Percentiles rank a stretch among this genome's conserved stretches.
phyloP scores from a whole-genome alignment of 2,329 filamentous ascomycete species.

The Ophiostoma novo-ulmi region DNA sequence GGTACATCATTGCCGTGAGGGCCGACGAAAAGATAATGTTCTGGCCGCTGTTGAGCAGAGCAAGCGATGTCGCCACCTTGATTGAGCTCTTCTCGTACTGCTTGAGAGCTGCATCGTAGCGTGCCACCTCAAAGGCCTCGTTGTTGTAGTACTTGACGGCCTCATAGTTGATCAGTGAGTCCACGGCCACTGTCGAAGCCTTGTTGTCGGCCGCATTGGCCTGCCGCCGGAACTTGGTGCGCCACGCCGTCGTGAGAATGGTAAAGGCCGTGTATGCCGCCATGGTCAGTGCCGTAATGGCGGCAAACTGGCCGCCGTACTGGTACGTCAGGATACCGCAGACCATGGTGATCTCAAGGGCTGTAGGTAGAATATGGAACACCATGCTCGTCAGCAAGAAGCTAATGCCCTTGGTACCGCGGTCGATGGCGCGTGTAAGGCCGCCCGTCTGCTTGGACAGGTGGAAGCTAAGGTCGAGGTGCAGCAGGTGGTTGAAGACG shows the following conservation, averaged over 20 bases:
- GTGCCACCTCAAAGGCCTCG: constrained; percentile 84
- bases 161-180: constrained; percentile 97
- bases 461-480: constrained; percentile 89
- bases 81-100: constrained; percentile 92
- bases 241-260: constrained; percentile 92
- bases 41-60: constrained; percentile 89
- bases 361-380: constrained; percentile 91
- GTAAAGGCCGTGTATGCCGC: constrained; percentile 93
- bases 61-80: constrained; percentile 90
- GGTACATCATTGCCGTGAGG: constrained; percentile 95
- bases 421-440: constrained; percentile 86
- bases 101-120: constrained; percentile 82
- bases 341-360: constrained; percentile 88
- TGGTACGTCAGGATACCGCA: constrained; percentile 96
- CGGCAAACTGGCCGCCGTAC: constrained; percentile 86
- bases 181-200: constrained; percentile 89
- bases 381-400: constrained; percentile 97
- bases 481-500: constrained; percentile 85
- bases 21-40: constrained; percentile 96
- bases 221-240: constrained; percentile 91
- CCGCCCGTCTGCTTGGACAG: constrained; percentile 91
- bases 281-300: constrained; percentile 88
- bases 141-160: constrained; percentile 99
- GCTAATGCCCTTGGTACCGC: constrained; percentile 97
- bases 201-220: constrained; percentile 95